Base-by-base conservation (phyloP, 108 stramenopile genomes). In the Fragilariopsis cylindrus region DNA sequence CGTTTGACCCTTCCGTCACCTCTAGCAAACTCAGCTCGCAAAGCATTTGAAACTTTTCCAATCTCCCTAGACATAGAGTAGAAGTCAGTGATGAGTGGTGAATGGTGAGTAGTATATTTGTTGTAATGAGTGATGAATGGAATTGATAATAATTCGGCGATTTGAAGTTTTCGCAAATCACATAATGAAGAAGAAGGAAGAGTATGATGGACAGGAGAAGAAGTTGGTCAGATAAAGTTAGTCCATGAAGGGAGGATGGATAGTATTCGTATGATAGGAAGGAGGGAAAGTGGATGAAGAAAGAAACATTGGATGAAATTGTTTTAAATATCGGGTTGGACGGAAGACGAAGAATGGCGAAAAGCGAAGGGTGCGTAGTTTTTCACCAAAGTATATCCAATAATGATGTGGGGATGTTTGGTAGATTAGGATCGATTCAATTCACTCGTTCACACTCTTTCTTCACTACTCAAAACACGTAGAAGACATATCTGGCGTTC, bases 1-100 rank as follows among this genome's bases (percentile, higher is more conserved):
- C 89, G 88, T 76, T 96, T 93, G 86, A 88, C 78, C 19, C 90
- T 88, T 43, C 95, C 95, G 73, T 96, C 92, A 19, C 95, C 95
- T 18, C 92, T 83, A 30, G 95, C 95, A 71, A 93, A 91, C 69
- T 96, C 95, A 64, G 84, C 87, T 13, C 92, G 91, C 53, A 96
- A 82, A 45, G 87, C 75, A 16, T 81, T 81, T 58, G 92, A 92
- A 46, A 96, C 89, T 8, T 85, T 73, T 50, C 71, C 70, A 49
- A 92, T 79, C 66, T 82, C 74, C 89, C 92, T 96, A 77, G 44
- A 49, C 30, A 57, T 13, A 57, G 60, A 2, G n/a, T 49, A 48
- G 48, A 21, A 52, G 21, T 7, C 4, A 50, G 48, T 39, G 49
- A 50, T 16, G 19, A 5, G 67, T 48, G 16, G 19, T 50, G 49